These are phyloP conservation scores for Trichoderma simmonsii DNA, from an alignment of 2,329 filamentous ascomycete species.

Conservation along the genomic window DNA sequence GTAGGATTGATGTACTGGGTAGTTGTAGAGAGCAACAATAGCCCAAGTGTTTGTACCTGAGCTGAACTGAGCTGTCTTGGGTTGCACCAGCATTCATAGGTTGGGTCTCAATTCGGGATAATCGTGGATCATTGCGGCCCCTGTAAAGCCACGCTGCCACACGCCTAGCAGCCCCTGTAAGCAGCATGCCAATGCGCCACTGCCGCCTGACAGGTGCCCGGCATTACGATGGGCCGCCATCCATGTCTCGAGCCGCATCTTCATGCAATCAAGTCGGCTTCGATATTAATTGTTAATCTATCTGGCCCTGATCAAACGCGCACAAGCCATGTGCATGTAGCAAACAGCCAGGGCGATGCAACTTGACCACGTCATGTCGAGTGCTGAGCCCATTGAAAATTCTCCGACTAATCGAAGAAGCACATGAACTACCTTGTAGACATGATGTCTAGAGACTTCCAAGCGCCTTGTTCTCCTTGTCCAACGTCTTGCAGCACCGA, in stretches of 20 bases:
- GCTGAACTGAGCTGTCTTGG: neutral
- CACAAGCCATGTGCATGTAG: neutral
- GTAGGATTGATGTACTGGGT: neutral
- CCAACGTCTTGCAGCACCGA: conserved; percentile 17
- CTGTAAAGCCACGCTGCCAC: conserved; percentile 8
- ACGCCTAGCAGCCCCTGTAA: conserved; percentile 7
- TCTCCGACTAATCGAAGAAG: neutral
- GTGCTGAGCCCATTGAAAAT: neutral
- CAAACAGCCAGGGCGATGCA: neutral
- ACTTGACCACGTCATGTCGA: neutral
- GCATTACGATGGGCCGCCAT: neutral
- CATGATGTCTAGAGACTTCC: neutral
- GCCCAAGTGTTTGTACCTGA: neutral
- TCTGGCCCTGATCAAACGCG: conserved; percentile 2
- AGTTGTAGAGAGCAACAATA: neutral
- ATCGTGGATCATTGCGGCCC: neutral
- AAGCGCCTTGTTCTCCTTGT: neutral
- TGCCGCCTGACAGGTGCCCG: conserved; percentile 18
- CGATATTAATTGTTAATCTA: neutral
- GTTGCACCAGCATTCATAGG: neutral
- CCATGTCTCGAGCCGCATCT: neutral
- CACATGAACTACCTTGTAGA: neutral
- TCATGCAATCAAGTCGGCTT: neutral
- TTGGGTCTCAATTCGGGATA: conserved; percentile 7
- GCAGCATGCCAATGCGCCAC: conserved; percentile 10